Percentiles rank a stretch among this genome's conserved stretches.
These are phyloP conservation scores for Ophiostoma perfectum DNA, from an alignment of 2,329 filamentous ascomycete species.

Conservation along the genomic window DNA sequence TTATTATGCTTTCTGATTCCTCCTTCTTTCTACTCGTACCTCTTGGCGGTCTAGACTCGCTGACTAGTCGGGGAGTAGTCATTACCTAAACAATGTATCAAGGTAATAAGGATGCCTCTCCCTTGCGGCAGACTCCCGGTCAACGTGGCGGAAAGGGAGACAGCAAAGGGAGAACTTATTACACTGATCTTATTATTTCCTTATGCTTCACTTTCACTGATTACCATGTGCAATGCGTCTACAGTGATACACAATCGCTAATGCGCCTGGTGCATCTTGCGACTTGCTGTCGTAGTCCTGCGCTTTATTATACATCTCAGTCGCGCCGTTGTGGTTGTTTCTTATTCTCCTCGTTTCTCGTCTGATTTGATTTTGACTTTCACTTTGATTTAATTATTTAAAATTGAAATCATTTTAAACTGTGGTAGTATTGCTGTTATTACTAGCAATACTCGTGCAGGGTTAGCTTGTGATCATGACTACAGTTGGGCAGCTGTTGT, in stretches of 20 bases:
- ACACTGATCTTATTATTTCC: too few species aligned
- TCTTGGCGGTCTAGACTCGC: not conserved
- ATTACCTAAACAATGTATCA: not conserved
- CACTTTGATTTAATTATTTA: too few species aligned
- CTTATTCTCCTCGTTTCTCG: not conserved
- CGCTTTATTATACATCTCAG: not conserved
- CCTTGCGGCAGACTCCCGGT: conserved; percentile 9
- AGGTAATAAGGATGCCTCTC: not conserved
- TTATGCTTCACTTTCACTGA: not conserved
- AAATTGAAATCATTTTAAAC: too few species aligned
- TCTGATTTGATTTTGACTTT: not conserved
- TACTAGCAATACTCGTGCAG: not conserved
- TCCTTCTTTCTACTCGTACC: not conserved
- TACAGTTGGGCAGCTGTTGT: too few species aligned
- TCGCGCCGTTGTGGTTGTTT: not conserved
- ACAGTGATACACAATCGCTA: too few species aligned
- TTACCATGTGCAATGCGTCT: not conserved
- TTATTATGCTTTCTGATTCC: not conserved
- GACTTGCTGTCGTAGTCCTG: too few species aligned
- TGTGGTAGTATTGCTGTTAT: not conserved
- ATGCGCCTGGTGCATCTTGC: too few species aligned
- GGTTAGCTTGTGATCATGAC: not conserved
- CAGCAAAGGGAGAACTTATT: not conserved
- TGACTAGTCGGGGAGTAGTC: not conserved
- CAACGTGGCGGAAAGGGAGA: conserved; percentile 5